Evolutionary conservation across 2,329 filamentous ascomycete genomes (phyloP).

Genomic region (Gremmenia infestans): DNA sequence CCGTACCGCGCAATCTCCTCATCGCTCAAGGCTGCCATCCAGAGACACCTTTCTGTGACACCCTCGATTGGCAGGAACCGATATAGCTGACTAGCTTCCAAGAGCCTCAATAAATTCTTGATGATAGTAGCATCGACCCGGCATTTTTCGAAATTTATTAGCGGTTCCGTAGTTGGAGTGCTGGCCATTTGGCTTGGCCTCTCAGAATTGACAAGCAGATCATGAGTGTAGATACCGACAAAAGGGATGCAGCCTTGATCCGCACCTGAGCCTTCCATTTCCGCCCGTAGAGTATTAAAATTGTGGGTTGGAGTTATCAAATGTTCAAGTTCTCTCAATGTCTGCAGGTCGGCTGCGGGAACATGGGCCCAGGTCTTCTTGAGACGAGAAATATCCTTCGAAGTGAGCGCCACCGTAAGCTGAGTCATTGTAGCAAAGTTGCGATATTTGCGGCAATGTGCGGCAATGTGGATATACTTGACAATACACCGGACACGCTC

Average conservation of each 20-base stretch:
- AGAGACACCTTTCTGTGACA: conserved; percentile 75
- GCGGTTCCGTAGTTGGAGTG: conserved; percentile 58
- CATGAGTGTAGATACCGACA: conserved; percentile 78
- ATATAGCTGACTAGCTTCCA: conserved; percentile 74
- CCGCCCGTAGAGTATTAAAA: conserved; percentile 68
- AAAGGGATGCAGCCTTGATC: conserved; percentile 78
- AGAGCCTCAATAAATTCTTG: conserved; percentile 71
- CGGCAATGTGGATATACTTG: conserved; percentile 78
- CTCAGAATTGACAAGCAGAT: conserved; percentile 76
- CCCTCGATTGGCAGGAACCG: conserved; percentile 70
- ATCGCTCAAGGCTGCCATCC: conserved; percentile 73
- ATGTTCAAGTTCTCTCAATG: conserved; percentile 62
- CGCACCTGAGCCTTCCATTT: conserved; percentile 66
- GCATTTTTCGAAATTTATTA: conserved; percentile 81
- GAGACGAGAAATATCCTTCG: conserved; percentile 65
- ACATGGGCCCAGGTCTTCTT: conserved; percentile 68
- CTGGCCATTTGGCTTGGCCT: conserved; percentile 69
- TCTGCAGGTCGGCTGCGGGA: conserved; percentile 58
- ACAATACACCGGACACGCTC: conserved; percentile 73
- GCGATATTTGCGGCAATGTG: conserved; percentile 67
- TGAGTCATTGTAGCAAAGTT: conserved; percentile 85
- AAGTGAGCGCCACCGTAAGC: conserved; percentile 71
- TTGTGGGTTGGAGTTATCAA: conserved; percentile 74
- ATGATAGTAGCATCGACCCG: conserved; percentile 71
- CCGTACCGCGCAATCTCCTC: conserved; percentile 59